Evolutionary conservation across 768 basidiomycete genomes (phyloP).

Genomic region (Rhizopogon vinicolor): DNA sequence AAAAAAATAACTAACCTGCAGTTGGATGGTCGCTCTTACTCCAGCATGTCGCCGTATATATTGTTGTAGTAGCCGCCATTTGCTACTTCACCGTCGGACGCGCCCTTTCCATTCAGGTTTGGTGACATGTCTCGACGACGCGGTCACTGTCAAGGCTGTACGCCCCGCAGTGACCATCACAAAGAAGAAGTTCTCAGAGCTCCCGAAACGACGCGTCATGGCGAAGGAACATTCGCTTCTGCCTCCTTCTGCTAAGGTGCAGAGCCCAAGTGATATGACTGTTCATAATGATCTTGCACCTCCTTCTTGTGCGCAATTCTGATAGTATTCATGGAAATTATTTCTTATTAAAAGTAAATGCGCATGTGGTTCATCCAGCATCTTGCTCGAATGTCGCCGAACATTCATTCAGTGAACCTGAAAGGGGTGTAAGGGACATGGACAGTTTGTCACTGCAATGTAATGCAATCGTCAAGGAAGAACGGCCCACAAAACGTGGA

Average conservation of each 20-base stretch:
- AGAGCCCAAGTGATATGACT: neutral
- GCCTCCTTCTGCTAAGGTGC: neutral
- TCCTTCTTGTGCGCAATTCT: slow-evolving; percentile 1
- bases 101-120: neutral
- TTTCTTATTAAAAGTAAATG: neutral
- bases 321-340: neutral
- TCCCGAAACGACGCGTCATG: slow-evolving; percentile 43
- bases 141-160: neutral
- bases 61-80: slow-evolving; percentile 5
- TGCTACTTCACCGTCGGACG: neutral
- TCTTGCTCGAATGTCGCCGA: neutral
- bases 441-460: neutral
- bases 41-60: slow-evolving; percentile 2
- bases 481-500: neutral
- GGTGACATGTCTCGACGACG: neutral
- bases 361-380: neutral
- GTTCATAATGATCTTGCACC: neutral
- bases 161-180: slow-evolving; percentile 24
- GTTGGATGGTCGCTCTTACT: slow-evolving; percentile 8
- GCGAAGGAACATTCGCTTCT: neutral
- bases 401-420: too few species aligned
- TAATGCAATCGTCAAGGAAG: neutral
- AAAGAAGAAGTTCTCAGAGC: slow-evolving; percentile 51
- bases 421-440: neutral
- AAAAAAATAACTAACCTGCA: neutral